Evolutionary conservation across 2,329 filamentous ascomycete species (phyloP).

Genomic region (Epichloe typhina): DNA sequence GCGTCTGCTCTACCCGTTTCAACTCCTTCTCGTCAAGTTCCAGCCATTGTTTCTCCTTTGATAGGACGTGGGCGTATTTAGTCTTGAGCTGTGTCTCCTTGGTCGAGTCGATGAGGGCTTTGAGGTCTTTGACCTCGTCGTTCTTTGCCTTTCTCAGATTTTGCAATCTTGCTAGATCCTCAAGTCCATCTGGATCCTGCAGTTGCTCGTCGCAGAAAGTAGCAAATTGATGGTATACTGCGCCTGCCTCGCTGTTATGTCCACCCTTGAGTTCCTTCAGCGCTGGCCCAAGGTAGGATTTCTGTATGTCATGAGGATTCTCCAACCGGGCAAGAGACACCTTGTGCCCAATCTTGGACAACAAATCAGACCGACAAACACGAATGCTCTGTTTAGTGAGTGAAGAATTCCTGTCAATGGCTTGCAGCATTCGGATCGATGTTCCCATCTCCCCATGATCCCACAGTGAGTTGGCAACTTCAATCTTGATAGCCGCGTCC

Average conservation of each 20-base stretch:
- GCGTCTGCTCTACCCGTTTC: constrained; percentile 59
- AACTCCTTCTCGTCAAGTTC: constrained; percentile 84
- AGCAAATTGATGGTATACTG: constrained; percentile 91
- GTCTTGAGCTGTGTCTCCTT: constrained; percentile 39
- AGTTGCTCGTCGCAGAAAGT: constrained; percentile 91
- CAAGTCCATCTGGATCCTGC: constrained; percentile 69
- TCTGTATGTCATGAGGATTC: constrained; percentile 81
- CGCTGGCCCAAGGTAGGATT: constrained; percentile 72
- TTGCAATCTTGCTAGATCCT: constrained; percentile 71
- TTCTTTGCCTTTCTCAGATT: constrained; percentile 69
- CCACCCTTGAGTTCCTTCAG: constrained; percentile 65
- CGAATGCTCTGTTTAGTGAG: constrained; percentile 56
- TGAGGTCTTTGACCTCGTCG: constrained; percentile 65
- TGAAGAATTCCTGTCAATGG: constrained; percentile 46
- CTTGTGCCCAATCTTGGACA: constrained; percentile 79
- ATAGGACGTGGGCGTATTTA: constrained; percentile 45
- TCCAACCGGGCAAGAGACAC: constrained; percentile 82
- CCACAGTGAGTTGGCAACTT: constrained; percentile 85
- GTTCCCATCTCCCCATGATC: constrained; percentile 81
- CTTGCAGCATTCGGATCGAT: constrained; percentile 79
- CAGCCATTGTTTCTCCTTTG: constrained; percentile 75
- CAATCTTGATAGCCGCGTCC: constrained; percentile 63
- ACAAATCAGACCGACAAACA: constrained; percentile 62
- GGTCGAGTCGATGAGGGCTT: constrained; percentile 40
- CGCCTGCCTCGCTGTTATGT: constrained; percentile 57